These are phyloP conservation scores for Quercus robur DNA, from an alignment of 306 rosid genomes.

Conservation along the genomic window DNA sequence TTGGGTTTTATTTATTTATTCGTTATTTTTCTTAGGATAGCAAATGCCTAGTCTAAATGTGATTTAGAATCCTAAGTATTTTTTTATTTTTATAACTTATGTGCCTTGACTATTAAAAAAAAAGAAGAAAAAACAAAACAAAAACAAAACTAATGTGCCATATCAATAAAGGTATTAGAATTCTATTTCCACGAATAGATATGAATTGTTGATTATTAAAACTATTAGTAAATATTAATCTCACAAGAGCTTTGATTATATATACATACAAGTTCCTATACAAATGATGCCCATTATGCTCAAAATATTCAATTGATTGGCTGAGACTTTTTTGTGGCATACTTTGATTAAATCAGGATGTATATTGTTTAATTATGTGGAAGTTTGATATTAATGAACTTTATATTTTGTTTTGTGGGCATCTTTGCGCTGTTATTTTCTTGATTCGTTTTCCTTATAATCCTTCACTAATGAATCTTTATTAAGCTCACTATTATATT, in stretches of 20 bases:
- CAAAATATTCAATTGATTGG: no score
- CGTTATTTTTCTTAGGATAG: neutral
- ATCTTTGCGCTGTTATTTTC: neutral
- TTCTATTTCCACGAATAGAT: no score
- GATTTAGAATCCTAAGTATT: neutral
- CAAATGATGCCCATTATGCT: no score
- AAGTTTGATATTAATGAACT: no score
- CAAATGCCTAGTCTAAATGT: neutral
- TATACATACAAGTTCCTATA: no score
- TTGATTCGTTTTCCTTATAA: neutral
- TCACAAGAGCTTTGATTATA: no score
- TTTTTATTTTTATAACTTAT: neutral
- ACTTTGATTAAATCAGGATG: neutral
- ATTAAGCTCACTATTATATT: slow-evolving; percentile 5
- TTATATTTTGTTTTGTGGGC: neutral
- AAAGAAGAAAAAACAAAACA: rapidly evolving
- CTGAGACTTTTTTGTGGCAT: neutral
- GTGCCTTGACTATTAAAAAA: neutral
- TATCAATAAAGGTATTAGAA: no score
- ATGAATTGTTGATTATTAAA: no score
- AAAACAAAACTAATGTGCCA: no score
- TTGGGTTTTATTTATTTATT: neutral
- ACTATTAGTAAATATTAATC: no score
- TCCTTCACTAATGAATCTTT: neutral
- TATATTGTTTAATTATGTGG: no score